Base-by-base conservation (phyloP, 805 yeast genomes). In the Wickerhamiella azyma region DNA sequence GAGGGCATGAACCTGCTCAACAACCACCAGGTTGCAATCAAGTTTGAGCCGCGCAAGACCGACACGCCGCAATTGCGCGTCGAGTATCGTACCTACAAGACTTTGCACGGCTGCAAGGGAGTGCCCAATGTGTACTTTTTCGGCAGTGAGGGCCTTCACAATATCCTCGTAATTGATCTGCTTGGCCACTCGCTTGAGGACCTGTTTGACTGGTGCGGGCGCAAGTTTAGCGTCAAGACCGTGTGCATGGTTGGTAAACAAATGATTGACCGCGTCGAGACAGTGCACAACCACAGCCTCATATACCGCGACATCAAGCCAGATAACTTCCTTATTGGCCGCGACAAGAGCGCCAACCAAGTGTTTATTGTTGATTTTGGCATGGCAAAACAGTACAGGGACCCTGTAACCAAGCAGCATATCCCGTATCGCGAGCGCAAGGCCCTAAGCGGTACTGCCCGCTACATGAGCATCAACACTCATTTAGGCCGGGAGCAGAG, bases 51-150 rank as follows among this genome's bases (percentile, higher is more conserved):
- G 17, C 74, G 97, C 57, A 92, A 88, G 62, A 79, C 94, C 33
- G 98, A 92, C 58, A 96, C 97, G 8, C 98, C 98, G 7, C 98
- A 92, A 64, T 71, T 92, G 48, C 76, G 96, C 57, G 98, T 92
- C 63, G 98, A 92, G 66, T 92, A 88, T 63, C 74, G 96, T 57
- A 82, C 96, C n/a, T 92, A 92, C 66, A 81, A 86, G 59, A 81
- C 85, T 47, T 70, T 92, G 43, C 76, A 77, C 48, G 94, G 94
- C 16, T 74, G 80, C 43, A 71, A 69, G 38, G 97, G 97, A 41
- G 80, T 92, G 45, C 98, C 98, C 44, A 78, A 80, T 57, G 97
- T 95, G n/a, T 92, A 92, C 67, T 92, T 86, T 63, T 89, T 89
- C 63, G 98, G 98, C 49, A 97, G 92, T 62, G 98, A 92, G 66